These are phyloP conservation scores for Kalmusia sp. DNA, from an alignment of 2,329 filamentous ascomycete genomes.

Conservation along the genomic window DNA sequence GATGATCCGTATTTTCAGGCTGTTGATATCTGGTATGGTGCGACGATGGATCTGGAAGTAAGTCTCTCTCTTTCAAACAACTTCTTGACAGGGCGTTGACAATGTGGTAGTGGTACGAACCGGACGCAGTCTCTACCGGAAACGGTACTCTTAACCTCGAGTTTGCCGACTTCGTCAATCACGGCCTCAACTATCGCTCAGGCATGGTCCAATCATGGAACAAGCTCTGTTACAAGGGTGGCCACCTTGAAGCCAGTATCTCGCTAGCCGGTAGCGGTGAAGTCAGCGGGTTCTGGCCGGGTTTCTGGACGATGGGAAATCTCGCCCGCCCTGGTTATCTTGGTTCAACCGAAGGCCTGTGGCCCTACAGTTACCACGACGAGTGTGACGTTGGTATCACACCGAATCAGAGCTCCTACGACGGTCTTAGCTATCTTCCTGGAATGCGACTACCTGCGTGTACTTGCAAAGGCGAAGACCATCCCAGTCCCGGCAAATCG, in stretches of 20 bases:
- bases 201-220: conserved; percentile 81
- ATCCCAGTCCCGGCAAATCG: conserved; percentile 70
- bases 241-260: conserved; percentile 72
- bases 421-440: conserved; percentile 71
- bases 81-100: not conserved
- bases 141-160: conserved; percentile 69
- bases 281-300: conserved; percentile 74
- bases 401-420: conserved; percentile 71
- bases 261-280: conserved; percentile 73
- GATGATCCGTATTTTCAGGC: conserved; percentile 74
- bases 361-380: conserved; percentile 76
- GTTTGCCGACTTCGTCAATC: conserved; percentile 70
- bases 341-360: conserved; percentile 74
- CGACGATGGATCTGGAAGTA: conserved; percentile 72
- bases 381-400: conserved; percentile 75
- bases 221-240: conserved; percentile 75
- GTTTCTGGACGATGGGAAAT: conserved; percentile 80
- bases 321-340: conserved; percentile 73
- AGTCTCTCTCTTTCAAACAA: conserved; percentile 17
- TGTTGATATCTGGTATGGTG: conserved; percentile 75
- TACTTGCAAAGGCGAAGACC: conserved; percentile 68
- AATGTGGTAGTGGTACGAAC: conserved; percentile 69
- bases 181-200: conserved; percentile 71
- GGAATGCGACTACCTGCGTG: conserved; percentile 75
- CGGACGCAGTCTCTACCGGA: conserved; percentile 68